These are phyloP conservation scores for Cichorium intybus DNA, from an alignment of 140 eudicot species.

Conservation along the genomic window DNA sequence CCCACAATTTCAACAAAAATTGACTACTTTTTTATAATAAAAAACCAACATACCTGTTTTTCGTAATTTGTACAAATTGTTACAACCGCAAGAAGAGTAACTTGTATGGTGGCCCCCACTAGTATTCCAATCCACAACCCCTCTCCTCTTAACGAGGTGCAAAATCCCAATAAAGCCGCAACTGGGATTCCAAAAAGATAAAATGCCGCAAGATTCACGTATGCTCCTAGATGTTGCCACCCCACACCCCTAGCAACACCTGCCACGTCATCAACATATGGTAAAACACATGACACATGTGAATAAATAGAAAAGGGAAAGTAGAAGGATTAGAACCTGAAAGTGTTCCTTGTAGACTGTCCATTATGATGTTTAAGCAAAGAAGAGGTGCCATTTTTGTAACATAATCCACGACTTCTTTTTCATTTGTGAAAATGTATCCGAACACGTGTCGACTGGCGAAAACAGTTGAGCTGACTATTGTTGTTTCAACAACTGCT, in stretches of 20 bases:
- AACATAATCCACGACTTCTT: slow-evolving; percentile 78
- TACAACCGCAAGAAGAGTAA: slow-evolving; percentile 43
- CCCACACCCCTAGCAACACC: slow-evolving; percentile 94
- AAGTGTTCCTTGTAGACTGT: slow-evolving; percentile 65
- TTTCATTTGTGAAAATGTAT: slow-evolving; percentile 71
- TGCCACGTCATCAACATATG: slow-evolving; percentile 6
- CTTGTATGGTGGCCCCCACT: slow-evolving; percentile 53
- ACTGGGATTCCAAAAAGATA: slow-evolving; percentile 74
- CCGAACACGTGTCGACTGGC: slow-evolving; percentile 61
- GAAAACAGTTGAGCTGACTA: no score
- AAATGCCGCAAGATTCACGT: slow-evolving; percentile 63
- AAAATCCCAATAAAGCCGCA: slow-evolving; percentile 56
- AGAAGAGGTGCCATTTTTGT: slow-evolving; percentile 68
- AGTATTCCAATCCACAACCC: slow-evolving; percentile 68
- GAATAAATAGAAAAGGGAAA: not conserved
- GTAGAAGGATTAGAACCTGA: slow-evolving; percentile 45
- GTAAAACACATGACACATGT: not conserved
- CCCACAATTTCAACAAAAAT: not conserved
- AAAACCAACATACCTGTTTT: slow-evolving; percentile 76
- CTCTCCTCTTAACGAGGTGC: slow-evolving; percentile 43
- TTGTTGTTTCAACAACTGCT: no score
- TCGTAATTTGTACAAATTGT: slow-evolving; percentile 72
- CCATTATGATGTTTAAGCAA: slow-evolving; percentile 57
- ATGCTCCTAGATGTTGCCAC: slow-evolving; percentile 83
- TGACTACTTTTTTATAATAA: not conserved